Evolutionary conservation across 2,329 filamentous ascomycete genomes (phyloP), one percentile per base, ranked within the genome.

Genomic region (Xylariaceae sp.): DNA sequence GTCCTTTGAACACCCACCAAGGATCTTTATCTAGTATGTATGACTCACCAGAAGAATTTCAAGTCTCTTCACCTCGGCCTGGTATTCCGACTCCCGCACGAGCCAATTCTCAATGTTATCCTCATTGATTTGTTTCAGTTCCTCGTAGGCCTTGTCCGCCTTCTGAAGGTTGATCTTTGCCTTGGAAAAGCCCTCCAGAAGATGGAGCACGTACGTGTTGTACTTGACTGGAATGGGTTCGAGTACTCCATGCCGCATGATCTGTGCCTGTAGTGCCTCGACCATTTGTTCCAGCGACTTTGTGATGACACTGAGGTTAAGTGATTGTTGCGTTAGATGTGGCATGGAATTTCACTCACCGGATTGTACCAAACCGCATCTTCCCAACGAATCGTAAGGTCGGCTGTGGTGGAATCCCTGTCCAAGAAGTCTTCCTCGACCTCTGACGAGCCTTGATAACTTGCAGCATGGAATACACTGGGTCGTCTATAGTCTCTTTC

Each of bases 171-270:
- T 69, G n/a, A 66, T 64, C 18, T 68, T 64, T 17, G 66, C 61
- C 1, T 69, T 57, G 23, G 76, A 72, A 55, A 75, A 73, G 2
- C 65, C 65, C 30, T 72, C 73, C 56, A 80, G 75, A 6, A 77
- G 73, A 6, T 71, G 65, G 51, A 80, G 60, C 4, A 81, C 68
- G 57, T 79, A 74, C 3, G 76, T 68, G 58, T 78, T 77, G 63
- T 77, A 76, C 44, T 75, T 72, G 3, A 73, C 55, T 0, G 77
- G 74, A 1, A 80, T 68, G 1, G 75, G 71, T 5, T 70, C 65
- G 2, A 72, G 57, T 17, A 69, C 61, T 7, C 70, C 66, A 51
- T 68, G 72, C 18, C 71, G 72, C 73, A 80, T 78, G 65, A 80
- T 70, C 7, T 64, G 67, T 4, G 73, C 72, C 49, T 76, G 74